Evolutionary conservation across 352 stramenopile species (phyloP), one percentile per base, ranked within the genome.

Genomic region (Thraustotheca clavata): DNA sequence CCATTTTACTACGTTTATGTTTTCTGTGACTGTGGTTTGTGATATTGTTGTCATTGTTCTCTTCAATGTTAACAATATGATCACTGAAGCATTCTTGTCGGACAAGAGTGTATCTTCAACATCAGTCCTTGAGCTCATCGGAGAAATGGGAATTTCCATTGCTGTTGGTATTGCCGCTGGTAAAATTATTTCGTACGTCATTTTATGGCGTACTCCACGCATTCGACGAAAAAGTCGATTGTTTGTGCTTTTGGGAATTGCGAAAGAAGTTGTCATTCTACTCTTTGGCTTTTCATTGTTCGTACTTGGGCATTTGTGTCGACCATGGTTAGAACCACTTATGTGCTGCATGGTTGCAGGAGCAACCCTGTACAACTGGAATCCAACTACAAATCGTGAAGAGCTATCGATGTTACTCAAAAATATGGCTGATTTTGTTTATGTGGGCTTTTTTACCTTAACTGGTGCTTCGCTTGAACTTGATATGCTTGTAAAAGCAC

Each of bases 381-480:
- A 87, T 62, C 73, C 72, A 24, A 80, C 69, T 36, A 49, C 73
- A 0, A 81, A 83, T 31, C 74, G 76, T 1, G 78, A 87, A 39
- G 78, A 87, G 24, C 72, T 87, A 16, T 66, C 67, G 5, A 60
- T 83, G 16, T 55, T 87, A 40, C 49, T 87, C 26, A 79, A 83
- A 49, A 69, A 76, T 0, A 61, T 87, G 9, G 76, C 76, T 3
- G 74, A 85, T 49, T 49, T 86, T 18, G 76, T 88, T 27, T 88
- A 87, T 59, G 77, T 88, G n/a, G 79, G 75, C 49, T 88, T 88
- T 50, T 88, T 88, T 65, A 87, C 79, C 38, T 78, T 88, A 50
- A 86, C 79, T 2, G 79, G 79, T 18, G 79, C 79, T 14, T 81
- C 79, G 9, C 59, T 88, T 6, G 75, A 87, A 52, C 71, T 88